Conservation (phyloP, 1,284 basidiomycete species). For the Earliella scabrosa region DNA sequence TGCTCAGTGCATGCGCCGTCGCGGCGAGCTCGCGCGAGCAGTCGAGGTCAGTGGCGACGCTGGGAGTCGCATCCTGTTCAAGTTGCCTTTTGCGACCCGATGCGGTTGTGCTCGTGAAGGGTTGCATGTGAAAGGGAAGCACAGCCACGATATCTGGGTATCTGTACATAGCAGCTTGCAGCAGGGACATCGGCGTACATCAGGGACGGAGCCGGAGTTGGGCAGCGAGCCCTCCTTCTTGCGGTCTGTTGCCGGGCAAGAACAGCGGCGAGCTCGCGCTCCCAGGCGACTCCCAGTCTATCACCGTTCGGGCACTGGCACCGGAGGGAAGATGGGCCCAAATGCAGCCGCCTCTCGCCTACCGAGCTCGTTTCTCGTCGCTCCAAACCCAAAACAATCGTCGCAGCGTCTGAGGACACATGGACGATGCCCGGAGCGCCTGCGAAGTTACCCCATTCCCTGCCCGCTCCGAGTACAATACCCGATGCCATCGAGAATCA, state of each 20-base stretch:
- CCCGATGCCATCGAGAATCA: constrained; percentile 2
- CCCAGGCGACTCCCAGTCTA: constrained; percentile 7
- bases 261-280: neutral
- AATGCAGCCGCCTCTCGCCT: constrained; percentile 15
- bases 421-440: constrained; percentile 12
- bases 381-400: constrained; percentile 17
- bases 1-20: no score
- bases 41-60: neutral
- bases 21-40: no score
- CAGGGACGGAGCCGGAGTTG: neutral
- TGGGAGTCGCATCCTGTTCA: neutral
- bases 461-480: neutral
- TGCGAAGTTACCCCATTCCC: constrained; percentile 24
- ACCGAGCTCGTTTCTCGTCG: constrained; percentile 4
- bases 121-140: neutral
- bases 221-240: neutral
- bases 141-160: constrained; percentile 1
- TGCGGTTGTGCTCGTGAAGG: neutral
- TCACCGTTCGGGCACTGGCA: constrained; percentile 3
- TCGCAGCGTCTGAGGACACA: constrained; percentile 7
- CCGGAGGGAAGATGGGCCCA: constrained; percentile 10
- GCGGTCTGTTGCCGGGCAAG: neutral
- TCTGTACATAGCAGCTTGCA: neutral
- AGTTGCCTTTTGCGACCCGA: neutral
- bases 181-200: no score